Percentiles rank a stretch among this genome's conserved stretches.
Conservation (phyloP, 805 yeast genomes). For the Zygosaccharomyces pseudorouxii region DNA sequence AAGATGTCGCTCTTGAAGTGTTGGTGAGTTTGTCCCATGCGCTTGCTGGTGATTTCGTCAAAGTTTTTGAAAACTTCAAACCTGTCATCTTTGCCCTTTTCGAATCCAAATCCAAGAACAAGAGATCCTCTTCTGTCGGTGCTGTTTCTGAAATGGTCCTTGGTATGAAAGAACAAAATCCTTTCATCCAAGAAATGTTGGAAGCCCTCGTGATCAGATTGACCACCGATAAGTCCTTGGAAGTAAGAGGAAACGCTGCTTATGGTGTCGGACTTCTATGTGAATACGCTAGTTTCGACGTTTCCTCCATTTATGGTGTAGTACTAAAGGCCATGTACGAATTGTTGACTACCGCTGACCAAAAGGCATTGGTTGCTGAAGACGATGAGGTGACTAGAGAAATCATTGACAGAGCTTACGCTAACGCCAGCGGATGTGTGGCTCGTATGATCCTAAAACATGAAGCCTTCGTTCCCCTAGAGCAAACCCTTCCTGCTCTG, state of each 20-base stretch:
- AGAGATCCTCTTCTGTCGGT: conserved; percentile 82
- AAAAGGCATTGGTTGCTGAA: conserved; percentile 49
- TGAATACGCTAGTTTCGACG: conserved; percentile 47
- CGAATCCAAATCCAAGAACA: conserved; percentile 59
- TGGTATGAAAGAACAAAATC: conserved; percentile 63
- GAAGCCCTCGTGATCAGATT: conserved; percentile 65
- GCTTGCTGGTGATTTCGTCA: conserved; percentile 73
- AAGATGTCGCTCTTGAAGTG: conserved; percentile 83
- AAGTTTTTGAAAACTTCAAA: conserved; percentile 68
- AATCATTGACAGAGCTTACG: conserved; percentile 74
- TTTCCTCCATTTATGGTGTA: conserved; percentile 59
- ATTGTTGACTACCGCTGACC: conserved; percentile 73
- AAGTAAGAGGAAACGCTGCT: conserved; percentile 92
- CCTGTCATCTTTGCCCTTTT: conserved; percentile 54
- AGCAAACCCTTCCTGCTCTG: conserved; percentile 68
- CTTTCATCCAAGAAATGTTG: conserved; percentile 64
- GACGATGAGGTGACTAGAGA: conserved; percentile 75
- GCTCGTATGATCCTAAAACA: conserved; percentile 82
- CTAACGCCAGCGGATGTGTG: conserved; percentile 96
- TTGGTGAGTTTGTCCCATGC: conserved; percentile 69
- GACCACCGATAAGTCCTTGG: conserved; percentile 70
- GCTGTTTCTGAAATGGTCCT: conserved; percentile 84
- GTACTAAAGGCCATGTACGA: conserved; percentile 65
- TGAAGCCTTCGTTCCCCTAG: conserved; percentile 67
- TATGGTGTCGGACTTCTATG: conserved; percentile 85